A percentile compares a stretch with the other conserved stretches of the same genome.
Conservation (phyloP, 1,139 yeast genomes). For the Taphrina deformans region DNA sequence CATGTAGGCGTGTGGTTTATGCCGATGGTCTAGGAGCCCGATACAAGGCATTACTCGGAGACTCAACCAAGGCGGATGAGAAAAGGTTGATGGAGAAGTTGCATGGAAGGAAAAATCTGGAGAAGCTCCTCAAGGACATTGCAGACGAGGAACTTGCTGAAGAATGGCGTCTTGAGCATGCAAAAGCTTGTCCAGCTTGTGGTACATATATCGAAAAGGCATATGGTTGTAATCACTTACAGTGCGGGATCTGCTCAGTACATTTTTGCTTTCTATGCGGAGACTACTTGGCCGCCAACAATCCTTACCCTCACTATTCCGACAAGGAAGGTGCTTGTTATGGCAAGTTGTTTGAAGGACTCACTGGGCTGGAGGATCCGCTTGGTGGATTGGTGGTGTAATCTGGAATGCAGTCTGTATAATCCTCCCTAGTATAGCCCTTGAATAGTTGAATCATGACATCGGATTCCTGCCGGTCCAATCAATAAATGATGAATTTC, state of each 20-base stretch:
- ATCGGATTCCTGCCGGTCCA: too few species aligned
- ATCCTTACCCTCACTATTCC: constrained; percentile 32
- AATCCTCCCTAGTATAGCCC: too few species aligned
- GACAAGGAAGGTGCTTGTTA: constrained; percentile 25
- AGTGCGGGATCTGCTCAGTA: constrained; percentile 20
- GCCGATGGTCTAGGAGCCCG: constrained; percentile 17
- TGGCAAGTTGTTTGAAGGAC: constrained; percentile 34
- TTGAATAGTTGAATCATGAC: too few species aligned
- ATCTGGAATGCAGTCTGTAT: too few species aligned
- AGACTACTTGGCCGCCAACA: constrained; percentile 10
- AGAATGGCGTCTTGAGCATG: constrained; percentile 27
- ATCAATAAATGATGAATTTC: not conserved
- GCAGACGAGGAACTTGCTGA: constrained; percentile 32
- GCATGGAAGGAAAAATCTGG: constrained; percentile 27
- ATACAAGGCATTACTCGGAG: constrained; percentile 9
- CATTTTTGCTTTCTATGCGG: constrained; percentile 35
- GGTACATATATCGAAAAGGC: constrained; percentile 29
- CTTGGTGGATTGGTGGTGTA: not conserved
- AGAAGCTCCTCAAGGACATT: constrained; percentile 16
- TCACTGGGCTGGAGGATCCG: constrained; percentile 29
- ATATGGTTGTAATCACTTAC: constrained; percentile 33
- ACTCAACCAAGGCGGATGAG: constrained; percentile 10
- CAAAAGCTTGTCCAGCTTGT: constrained; percentile 34
- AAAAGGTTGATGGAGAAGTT: constrained; percentile 16
- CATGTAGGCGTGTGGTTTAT: constrained; percentile 21